phyloP scores from a whole-genome alignment of 192 early-diverging fungal genomes.

The Podila clonocystis region DNA sequence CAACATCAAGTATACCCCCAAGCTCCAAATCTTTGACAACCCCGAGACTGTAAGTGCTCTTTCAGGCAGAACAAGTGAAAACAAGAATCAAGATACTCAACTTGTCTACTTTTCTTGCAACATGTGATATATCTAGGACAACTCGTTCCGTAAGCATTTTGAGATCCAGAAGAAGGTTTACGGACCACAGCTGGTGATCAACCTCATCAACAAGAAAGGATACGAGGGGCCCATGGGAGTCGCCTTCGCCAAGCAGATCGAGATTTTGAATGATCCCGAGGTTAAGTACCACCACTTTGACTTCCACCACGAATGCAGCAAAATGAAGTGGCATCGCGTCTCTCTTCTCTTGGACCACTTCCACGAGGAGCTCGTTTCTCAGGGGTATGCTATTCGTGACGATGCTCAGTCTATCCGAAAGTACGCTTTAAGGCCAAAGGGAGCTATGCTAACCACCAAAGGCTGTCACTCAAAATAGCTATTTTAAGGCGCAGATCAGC shows the following conservation, averaged over 20 bases:
- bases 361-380: conserved; percentile 64
- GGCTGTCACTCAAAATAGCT: conserved; percentile 51
- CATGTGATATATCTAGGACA: conserved; percentile 55
- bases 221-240: conserved; percentile 89
- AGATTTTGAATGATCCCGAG: conserved; percentile 64
- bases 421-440: too few species aligned
- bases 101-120: not conserved
- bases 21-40: conserved; percentile 78
- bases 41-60: conserved; percentile 66
- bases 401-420: too few species aligned
- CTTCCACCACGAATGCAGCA: conserved; percentile 96
- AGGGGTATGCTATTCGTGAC: conserved; percentile 47
- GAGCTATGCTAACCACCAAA: too few species aligned
- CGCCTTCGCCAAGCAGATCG: conserved; percentile 78
- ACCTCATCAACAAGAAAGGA: conserved; percentile 94
- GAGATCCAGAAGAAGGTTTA: conserved; percentile 75
- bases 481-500: conserved; percentile 58
- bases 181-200: conserved; percentile 87
- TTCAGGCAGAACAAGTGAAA: too few species aligned
- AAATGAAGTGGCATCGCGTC: conserved; percentile 95
- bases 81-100: not conserved
- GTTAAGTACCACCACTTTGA: conserved; percentile 92
- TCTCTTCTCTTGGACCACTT: conserved; percentile 85
- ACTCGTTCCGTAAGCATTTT: conserved; percentile 80
- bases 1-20: conserved; percentile 93